phyloP scores from a whole-genome alignment of 441 rosid species.

The Bocquillonia castaneifolia region DNA sequence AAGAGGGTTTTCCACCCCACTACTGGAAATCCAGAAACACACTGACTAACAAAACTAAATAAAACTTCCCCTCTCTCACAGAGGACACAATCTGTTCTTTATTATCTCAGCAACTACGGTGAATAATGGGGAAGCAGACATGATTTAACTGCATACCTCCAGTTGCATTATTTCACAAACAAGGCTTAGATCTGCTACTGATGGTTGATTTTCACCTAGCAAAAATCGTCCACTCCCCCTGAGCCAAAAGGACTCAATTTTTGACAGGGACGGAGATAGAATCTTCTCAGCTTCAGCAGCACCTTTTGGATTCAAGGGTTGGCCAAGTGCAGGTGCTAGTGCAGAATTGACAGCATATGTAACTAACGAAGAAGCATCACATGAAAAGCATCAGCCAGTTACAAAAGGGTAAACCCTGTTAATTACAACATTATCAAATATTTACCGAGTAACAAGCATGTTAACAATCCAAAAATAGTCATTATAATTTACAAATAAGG shows the following conservation, averaged over 20 bases:
- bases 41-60: no score
- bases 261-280: conserved; percentile 47
- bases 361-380: conserved; percentile 31
- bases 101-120: no score
- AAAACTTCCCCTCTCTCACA: no score
- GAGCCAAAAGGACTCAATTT: conserved; percentile 73
- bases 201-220: conserved; percentile 63
- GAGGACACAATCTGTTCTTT: no score
- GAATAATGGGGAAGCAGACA: no score
- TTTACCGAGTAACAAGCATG: no score
- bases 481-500: no score
- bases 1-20: no score
- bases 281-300: conserved; percentile 60
- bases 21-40: no score
- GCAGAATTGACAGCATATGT: conserved; percentile 33
- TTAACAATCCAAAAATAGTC: no score
- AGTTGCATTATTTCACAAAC: conserved; percentile 84
- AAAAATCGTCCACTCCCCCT: conserved; percentile 56
- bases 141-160: conserved; percentile 44
- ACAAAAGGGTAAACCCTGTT: no score
- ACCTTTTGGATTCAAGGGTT: conserved; percentile 41
- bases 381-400: neutral
- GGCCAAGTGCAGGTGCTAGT: conserved; percentile 52
- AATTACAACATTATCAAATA: no score
- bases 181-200: conserved; percentile 82